These are phyloP conservation scores for Colletotrichum destructivum DNA, from an alignment of 2,329 filamentous ascomycete species.

Conservation along the genomic window DNA sequence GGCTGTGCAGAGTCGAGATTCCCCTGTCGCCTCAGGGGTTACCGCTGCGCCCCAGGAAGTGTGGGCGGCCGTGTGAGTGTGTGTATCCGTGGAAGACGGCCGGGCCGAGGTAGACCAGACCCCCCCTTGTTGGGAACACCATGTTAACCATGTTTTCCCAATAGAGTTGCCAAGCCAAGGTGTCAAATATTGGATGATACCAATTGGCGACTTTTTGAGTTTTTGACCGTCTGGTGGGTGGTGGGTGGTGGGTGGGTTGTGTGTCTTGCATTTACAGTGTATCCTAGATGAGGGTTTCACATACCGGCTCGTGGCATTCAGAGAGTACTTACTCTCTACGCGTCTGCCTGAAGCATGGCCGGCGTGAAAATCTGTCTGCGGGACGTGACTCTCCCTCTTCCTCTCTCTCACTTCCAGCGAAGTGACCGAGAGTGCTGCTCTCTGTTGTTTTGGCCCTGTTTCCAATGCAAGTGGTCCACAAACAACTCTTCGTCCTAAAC, in stretches of 20 bases:
- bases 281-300: not conserved
- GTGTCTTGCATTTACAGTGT: not conserved
- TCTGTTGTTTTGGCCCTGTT: not conserved
- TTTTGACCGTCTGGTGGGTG: too few relatives aligned
- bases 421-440: not conserved
- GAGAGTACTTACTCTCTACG: not conserved
- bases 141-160: not conserved
- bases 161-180: not conserved
- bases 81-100: not conserved
- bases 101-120: not conserved
- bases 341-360: not conserved
- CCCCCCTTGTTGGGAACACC: not conserved
- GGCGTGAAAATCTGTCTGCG: not conserved
- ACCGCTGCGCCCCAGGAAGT: constrained; percentile 6
- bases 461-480: not conserved
- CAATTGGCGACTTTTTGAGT: not conserved
- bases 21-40: constrained; percentile 1
- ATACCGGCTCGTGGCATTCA: not conserved
- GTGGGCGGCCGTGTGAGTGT: not conserved
- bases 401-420: not conserved
- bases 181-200: constrained; percentile 2
- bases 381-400: too few relatives aligned
- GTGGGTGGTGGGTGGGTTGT: too few relatives aligned
- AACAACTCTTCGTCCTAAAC: not conserved
- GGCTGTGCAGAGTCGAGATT: constrained; percentile 12